Percentiles rank a stretch among this genome's conserved stretches.
Conservation (phyloP, 768 basidiomycete species). For the Boletus pseudopeckii region DNA sequence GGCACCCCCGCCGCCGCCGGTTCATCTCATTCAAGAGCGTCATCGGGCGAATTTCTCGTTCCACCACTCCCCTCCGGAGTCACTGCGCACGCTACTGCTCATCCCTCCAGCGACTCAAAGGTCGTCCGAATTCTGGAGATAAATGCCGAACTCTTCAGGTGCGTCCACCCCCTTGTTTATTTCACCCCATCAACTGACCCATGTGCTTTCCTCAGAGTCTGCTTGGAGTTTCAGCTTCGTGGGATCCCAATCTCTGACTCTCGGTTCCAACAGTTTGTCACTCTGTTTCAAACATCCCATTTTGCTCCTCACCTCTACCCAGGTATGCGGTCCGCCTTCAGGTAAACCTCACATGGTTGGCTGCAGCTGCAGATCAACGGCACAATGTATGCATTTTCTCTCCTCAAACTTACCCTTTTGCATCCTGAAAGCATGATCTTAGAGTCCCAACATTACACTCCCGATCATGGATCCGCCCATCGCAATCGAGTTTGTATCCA, state of each 20-base stretch:
- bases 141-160: conserved; percentile 71
- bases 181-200: conserved; percentile 4
- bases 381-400: conserved; percentile 40
- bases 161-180: conserved; percentile 13
- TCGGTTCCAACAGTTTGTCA: conserved; percentile 55
- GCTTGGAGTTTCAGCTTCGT: conserved; percentile 57
- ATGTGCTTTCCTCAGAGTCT: conserved; percentile 41
- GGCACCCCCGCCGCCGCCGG: conserved; percentile 15
- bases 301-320: conserved; percentile 12
- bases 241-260: conserved; percentile 45
- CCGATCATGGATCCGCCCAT: conserved; percentile 58
- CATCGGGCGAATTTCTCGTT: conserved; percentile 27
- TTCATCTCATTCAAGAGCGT: conserved; percentile 28
- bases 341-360: conserved; percentile 69
- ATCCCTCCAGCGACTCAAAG: conserved; percentile 35
- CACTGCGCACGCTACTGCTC: conserved; percentile 5
- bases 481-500: conserved; percentile 48
- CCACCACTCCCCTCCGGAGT: conserved; percentile 30
- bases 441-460: conserved; percentile 39
- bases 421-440: conserved; percentile 1
- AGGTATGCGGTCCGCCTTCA: conserved; percentile 65
- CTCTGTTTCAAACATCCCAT: not conserved
- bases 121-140: conserved; percentile 61
- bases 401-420: not conserved
- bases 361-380: conserved; percentile 61